Evolutionary conservation across 2,329 filamentous ascomycete genomes (phyloP).

Genomic region (Talaromyces piceae): DNA sequence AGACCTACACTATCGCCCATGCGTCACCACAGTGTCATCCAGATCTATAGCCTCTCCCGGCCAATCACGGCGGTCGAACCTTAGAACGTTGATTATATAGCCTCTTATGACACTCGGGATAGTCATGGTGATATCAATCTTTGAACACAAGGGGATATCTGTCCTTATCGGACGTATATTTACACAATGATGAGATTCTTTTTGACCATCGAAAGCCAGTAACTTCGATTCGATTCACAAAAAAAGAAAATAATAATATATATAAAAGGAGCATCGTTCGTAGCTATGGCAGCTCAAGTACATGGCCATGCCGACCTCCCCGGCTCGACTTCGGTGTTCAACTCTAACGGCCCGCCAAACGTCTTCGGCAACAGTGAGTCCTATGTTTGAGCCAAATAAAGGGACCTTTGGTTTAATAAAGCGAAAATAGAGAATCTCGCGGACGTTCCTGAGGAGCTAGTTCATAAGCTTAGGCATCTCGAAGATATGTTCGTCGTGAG

Average conservation of each 20-base stretch:
- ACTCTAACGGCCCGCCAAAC: conserved; percentile 5
- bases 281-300: background rate
- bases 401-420: background rate
- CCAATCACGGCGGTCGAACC: background rate
- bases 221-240: too few relatives aligned
- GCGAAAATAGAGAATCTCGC: conserved; percentile 13
- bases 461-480: conserved; percentile 64
- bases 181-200: background rate
- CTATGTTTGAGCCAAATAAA: background rate
- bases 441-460: conserved; percentile 60
- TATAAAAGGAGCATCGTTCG: background rate
- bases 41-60: background rate
- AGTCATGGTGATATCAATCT: background rate
- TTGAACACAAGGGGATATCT: too few relatives aligned
- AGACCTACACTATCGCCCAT: background rate
- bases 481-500: conserved; percentile 72
- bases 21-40: background rate
- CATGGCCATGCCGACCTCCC: background rate
- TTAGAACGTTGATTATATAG: background rate
- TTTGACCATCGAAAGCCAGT: too few relatives aligned
- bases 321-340: background rate
- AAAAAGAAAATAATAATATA: background rate
- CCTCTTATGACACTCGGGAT: too few relatives aligned
- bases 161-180: background rate
- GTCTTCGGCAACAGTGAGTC: conserved; percentile 8